Conservation (phyloP, 1,284 basidiomycete genomes). For the Marasmius oreades region DNA sequence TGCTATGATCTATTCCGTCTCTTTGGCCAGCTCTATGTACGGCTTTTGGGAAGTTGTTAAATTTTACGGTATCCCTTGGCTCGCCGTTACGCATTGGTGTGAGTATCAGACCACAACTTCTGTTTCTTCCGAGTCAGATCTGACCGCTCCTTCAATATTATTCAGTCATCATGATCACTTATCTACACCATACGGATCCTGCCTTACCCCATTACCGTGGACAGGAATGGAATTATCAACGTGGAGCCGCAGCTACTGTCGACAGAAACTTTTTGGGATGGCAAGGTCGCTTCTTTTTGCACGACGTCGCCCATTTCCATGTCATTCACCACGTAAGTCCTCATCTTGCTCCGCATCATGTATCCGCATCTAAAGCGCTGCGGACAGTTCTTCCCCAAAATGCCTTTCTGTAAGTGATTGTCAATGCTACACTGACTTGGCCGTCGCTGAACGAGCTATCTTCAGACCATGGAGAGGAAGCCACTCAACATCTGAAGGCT, state of each 20-base stretch:
- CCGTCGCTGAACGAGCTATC: not conserved
- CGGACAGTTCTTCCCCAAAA: slow-evolving; percentile 10
- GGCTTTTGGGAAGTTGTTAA: slow-evolving; percentile 42
- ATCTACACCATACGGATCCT: slow-evolving; percentile 29
- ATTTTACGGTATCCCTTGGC: slow-evolving; percentile 57
- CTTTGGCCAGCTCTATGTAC: slow-evolving; percentile 19
- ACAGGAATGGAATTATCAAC: slow-evolving; percentile 47
- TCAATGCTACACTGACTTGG: not conserved
- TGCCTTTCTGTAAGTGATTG: slow-evolving; percentile 8
- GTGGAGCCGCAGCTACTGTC: slow-evolving; percentile 60
- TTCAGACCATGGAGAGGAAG: slow-evolving; percentile 46
- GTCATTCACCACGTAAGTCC: slow-evolving; percentile 5
- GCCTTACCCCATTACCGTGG: slow-evolving; percentile 38
- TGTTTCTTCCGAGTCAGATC: not conserved
- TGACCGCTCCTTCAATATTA: not conserved
- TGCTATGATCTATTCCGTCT: not conserved
- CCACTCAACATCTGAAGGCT: slow-evolving; percentile 45
- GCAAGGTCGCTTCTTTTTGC: slow-evolving; percentile 35
- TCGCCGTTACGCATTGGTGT: slow-evolving; percentile 57
- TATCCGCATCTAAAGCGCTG: not conserved
- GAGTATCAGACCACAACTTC: slow-evolving; percentile 18
- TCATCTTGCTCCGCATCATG: not conserved
- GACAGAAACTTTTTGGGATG: slow-evolving; percentile 54
- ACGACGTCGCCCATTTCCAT: slow-evolving; percentile 8
- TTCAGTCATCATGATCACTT: slow-evolving; percentile 20